Percentiles rank a stretch among this genome's conserved stretches.
These are phyloP conservation scores for Trichoderma asperellum DNA, from an alignment of 2,329 filamentous ascomycete genomes.

Conservation along the genomic window DNA sequence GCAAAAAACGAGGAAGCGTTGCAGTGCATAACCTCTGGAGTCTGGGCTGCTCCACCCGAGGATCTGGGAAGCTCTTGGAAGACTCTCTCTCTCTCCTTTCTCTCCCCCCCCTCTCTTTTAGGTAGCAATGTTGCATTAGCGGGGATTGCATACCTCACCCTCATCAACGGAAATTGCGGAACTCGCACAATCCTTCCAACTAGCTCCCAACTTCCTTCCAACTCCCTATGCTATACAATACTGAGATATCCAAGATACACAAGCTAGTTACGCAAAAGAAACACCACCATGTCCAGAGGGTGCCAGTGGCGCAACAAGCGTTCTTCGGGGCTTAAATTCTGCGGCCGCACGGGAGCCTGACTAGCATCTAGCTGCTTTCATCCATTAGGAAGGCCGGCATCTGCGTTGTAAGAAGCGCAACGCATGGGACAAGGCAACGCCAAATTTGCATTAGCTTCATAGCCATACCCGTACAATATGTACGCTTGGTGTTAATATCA, in stretches of 20 bases:
- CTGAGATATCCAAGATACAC: neutral
- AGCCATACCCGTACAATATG: neutral
- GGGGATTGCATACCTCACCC: constrained; percentile 6
- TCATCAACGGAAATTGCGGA: neutral
- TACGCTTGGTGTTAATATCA: neutral
- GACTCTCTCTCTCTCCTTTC: neutral
- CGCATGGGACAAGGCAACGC: neutral
- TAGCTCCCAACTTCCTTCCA: neutral
- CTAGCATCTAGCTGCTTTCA: neutral
- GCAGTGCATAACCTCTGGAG: neutral
- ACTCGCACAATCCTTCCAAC: neutral
- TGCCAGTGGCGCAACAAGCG: neutral
- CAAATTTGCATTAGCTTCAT: neutral
- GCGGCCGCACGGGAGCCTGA: constrained; percentile 13
- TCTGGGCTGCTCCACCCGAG: neutral
- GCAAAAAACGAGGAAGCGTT: neutral
- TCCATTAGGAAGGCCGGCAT: neutral
- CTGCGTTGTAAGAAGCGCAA: neutral
- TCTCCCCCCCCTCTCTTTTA: neutral
- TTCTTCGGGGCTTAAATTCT: neutral
- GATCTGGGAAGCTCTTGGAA: neutral
- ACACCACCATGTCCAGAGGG: neutral
- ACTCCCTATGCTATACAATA: neutral
- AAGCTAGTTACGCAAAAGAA: neutral
- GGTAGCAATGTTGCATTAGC: neutral